Base-by-base conservation (phyloP, 495 filamentous ascomycete genomes). In the Penicillium waksmanii region DNA sequence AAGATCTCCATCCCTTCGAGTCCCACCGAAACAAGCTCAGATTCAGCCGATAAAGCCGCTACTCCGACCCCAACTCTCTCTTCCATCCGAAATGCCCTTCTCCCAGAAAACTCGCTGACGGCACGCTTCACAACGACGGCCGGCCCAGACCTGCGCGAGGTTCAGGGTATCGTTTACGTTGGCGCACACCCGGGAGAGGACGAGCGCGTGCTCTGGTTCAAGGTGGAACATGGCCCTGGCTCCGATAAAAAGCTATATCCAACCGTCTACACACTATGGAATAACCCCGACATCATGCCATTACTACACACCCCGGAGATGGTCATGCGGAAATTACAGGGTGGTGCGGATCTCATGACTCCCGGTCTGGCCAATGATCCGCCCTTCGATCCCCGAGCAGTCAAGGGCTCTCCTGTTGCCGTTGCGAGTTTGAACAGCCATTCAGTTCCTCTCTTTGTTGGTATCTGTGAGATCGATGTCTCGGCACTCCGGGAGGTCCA, bases 281-380 rank as follows among this genome's bases (percentile, higher is more conserved):
- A 82, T 43, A 87, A 89, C 60, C 77, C 89, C 1, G 68, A 74
- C 15, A 66, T 91, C 13, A 71, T 90, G 1, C 84, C 88, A 0
- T 63, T 91, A 11, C 76, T 91, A 3, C 79, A 89, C 61, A 91
- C 88, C 0, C 84, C 85, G 9, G 71, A 77, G 1, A 68, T 84
- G 31, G 88, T 90, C 4, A 78, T 91, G 62, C 70, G 78, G 51
- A 90, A 89, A 69, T 73, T 91, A 5, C 81, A 78, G 35, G 75
- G 79, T 6, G 89, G 88, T 5, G 87, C 88, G 3, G 87, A 89
- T 70, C 71, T 91, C n/a, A 91, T 91, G 88, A 90, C 83, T 1
- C 88, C 88, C 1, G 88, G 88, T 25, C 73, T 91, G 10, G 85
- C 87, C 6, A 79, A 84, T 43, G 87, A 89, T 17, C 88, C 88